These are phyloP conservation scores for Colletotrichum orbiculare DNA, from an alignment of 2,329 filamentous ascomycete species.

Conservation along the genomic window DNA sequence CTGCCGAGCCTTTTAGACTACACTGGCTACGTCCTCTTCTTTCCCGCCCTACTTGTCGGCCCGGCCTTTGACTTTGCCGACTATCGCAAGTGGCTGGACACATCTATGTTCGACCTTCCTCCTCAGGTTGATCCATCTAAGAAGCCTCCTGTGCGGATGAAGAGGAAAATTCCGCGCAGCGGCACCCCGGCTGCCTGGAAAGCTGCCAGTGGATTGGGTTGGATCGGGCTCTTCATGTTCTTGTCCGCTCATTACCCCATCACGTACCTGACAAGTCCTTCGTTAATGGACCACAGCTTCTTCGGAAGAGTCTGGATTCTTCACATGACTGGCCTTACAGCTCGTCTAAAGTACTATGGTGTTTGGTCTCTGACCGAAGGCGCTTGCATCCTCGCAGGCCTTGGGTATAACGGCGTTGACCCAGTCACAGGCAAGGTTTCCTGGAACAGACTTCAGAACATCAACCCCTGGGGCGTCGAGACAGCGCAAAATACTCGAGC, in stretches of 20 bases:
- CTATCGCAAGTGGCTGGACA: conserved; percentile 92
- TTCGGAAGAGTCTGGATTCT: conserved; percentile 80
- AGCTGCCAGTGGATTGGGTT: conserved; percentile 76
- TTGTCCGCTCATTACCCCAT: conserved; percentile 75
- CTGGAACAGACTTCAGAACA: conserved; percentile 90
- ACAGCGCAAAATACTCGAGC: conserved; percentile 92
- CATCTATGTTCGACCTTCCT: conserved; percentile 91
- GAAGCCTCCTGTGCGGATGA: conserved; percentile 86
- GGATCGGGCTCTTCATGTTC: conserved; percentile 83
- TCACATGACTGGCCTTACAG: conserved; percentile 84
- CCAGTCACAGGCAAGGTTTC: conserved; percentile 84
- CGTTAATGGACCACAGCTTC: conserved; percentile 76
- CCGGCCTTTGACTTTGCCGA: conserved; percentile 96
- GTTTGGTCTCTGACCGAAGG: conserved; percentile 96
- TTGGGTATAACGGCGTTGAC: conserved; percentile 95
- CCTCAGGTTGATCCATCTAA: conserved; percentile 84
- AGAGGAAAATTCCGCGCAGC: conserved; percentile 91
- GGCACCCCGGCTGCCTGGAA: conserved; percentile 86
- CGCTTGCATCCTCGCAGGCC: conserved; percentile 90
- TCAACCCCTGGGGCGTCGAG: conserved; percentile 87
- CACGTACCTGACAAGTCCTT: conserved; percentile 70
- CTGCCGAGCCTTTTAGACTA: conserved; percentile 85
- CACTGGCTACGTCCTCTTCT: conserved; percentile 92
- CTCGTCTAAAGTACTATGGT: conserved; percentile 94
- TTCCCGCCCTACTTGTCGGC: conserved; percentile 88